Conservation (phyloP, 192 early-diverging fungal species). For the Coemansia sp. region DNA sequence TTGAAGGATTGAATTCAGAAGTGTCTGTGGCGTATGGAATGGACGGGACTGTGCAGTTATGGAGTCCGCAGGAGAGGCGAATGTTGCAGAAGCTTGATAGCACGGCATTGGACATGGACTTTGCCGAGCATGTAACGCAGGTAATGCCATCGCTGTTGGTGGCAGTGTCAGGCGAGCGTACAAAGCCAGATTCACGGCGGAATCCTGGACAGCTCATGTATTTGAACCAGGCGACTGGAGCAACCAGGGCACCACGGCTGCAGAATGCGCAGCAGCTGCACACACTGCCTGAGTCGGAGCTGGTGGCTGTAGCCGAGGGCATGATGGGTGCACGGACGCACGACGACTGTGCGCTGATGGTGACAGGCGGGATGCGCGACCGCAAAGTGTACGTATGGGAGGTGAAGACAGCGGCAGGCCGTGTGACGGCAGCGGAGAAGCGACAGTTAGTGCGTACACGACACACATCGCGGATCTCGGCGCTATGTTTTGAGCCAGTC, state of each 20-base stretch:
- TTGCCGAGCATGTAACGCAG: constrained; percentile 26
- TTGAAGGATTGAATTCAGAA: constrained; percentile 14
- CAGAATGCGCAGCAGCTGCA: constrained; percentile 1
- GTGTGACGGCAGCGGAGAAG: not conserved
- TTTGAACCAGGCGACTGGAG: not conserved
- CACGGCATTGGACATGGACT: constrained; percentile 15
- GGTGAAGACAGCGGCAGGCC: not conserved
- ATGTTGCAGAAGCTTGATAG: constrained; percentile 1
- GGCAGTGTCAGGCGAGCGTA: constrained; percentile 14
- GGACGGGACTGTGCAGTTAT: constrained; percentile 39
- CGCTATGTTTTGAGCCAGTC: constrained; percentile 24
- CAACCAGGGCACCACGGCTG: not conserved
- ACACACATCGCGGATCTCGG: constrained; percentile 28
- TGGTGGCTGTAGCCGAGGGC: constrained; percentile 17
- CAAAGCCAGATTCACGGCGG: not conserved
- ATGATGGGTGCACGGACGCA: constrained; percentile 8
- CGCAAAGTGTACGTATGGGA: constrained; percentile 11
- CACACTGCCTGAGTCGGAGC: not conserved
- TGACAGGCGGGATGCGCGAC: constrained; percentile 21
- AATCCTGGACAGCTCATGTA: constrained; percentile 4
- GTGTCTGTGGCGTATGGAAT: constrained; percentile 30
- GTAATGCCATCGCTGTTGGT: constrained; percentile 26
- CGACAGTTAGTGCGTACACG: constrained; percentile 8
- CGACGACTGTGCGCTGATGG: constrained; percentile 13
- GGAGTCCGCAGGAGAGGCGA: constrained; percentile 19